These are phyloP conservation scores for Mortierella sp. DNA, from an alignment of 371 early-diverging fungal species.

Conservation along the genomic window DNA sequence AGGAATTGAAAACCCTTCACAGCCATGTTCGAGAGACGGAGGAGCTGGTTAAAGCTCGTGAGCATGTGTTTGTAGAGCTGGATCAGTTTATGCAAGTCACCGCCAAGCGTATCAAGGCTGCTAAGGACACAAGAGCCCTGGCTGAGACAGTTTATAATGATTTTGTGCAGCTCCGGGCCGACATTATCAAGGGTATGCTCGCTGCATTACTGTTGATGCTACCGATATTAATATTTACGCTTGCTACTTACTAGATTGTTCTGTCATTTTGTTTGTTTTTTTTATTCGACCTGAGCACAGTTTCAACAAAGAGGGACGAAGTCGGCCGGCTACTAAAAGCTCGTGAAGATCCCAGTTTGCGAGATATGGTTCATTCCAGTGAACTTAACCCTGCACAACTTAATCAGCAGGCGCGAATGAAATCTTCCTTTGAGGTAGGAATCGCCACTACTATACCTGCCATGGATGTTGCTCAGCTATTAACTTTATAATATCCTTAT, in stretches of 20 bases:
- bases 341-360: constrained; percentile 35
- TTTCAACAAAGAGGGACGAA: constrained; percentile 44
- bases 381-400: constrained; percentile 47
- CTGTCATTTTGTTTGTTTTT: not conserved
- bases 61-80: constrained; percentile 48
- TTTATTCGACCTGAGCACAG: not conserved
- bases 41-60: constrained; percentile 48
- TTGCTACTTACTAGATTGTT: not conserved
- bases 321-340: constrained; percentile 34
- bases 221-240: not conserved
- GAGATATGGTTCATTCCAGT: constrained; percentile 25
- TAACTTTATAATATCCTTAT: not conserved
- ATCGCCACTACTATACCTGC: not conserved
- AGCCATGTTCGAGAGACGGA: constrained; percentile 47
- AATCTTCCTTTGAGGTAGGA: constrained; percentile 32
- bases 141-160: constrained; percentile 30
- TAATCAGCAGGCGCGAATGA: constrained; percentile 37
- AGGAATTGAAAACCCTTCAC: constrained; percentile 38
- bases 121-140: constrained; percentile 19
- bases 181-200: constrained; percentile 45
- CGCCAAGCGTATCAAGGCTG: constrained; percentile 33
- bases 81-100: constrained; percentile 42
- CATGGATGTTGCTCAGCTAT: not conserved
- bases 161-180: constrained; percentile 31
- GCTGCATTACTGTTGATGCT: not conserved